Base-by-base conservation (phyloP, 148 eudicot genomes). In the Spergularia marina region DNA sequence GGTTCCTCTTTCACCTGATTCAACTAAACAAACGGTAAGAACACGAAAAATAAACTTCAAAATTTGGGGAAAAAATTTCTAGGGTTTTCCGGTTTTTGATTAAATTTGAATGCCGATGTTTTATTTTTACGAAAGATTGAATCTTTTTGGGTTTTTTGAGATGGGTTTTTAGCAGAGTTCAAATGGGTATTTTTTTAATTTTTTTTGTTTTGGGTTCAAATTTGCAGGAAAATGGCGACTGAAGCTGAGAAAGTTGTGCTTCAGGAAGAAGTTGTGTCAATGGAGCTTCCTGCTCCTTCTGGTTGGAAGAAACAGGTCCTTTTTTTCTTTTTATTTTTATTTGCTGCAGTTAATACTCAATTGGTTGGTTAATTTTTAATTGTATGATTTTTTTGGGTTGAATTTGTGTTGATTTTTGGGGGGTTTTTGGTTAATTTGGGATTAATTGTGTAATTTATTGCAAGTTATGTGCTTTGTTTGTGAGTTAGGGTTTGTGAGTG, bases 201-300 rank as follows among this genome's bases (percentile, higher is more conserved):
- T 0, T 30, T 30, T 30, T 30, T 30, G 4, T 30, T 30, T 30
- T 30, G 36, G 36, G 36, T 30, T 68, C 60, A 41, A 77, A 63
- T 82, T 75, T 74, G 82, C 76, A 84, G 89, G 80, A 20, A 61
- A 74, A 88, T 88, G 91, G 84, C 81, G 72, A 84, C 68, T 79
- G 80, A 83, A 63, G 88, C 78, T 51, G 83, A 78, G 76, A 84
- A 76, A 81, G 71, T 12, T 62, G 71, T 17, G 51, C 41, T 73
- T 2, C 77, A 74, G 52, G 84, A 90, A 41, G 89, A 88, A 74
- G 84, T 82, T 68, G 85, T 86, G 49, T 82, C 88, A 53, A 58
- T 88, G 77, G 94, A 90, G 64, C 94, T 90, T 53, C 90, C 94
- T 80, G 94, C 94, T 77, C 94, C 94, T 73, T 13, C 85, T 76